Evolutionary conservation across 2,329 filamentous ascomycete species (phyloP).

Genomic region (Fusarium floridanum): DNA sequence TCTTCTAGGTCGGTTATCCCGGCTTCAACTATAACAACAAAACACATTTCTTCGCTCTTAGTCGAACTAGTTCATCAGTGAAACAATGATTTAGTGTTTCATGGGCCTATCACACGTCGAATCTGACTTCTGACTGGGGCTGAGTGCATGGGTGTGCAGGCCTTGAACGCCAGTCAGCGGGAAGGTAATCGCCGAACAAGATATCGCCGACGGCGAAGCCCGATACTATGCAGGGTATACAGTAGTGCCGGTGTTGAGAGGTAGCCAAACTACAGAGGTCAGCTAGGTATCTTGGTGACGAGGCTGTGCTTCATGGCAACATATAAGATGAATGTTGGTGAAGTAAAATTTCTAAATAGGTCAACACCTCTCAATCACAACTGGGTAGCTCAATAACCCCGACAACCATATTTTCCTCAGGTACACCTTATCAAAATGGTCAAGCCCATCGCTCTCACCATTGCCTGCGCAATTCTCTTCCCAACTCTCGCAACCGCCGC

Average conservation of each 20-base stretch:
- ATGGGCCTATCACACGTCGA: neutral
- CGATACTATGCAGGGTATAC: neutral
- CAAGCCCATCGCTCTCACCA: neutral
- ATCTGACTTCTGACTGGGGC: neutral
- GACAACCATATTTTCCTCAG: too few relatives aligned
- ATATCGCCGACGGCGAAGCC: neutral
- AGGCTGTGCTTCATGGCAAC: neutral
- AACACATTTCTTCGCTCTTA: neutral
- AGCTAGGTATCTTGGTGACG: fast-evolving
- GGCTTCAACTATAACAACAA: too few relatives aligned
- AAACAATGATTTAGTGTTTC: neutral
- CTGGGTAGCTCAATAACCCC: neutral
- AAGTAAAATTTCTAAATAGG: too few relatives aligned
- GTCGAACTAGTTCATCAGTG: neutral
- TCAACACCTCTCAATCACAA: neutral
- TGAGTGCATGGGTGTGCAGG: neutral
- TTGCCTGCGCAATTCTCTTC: neutral
- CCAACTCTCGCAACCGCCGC: neutral
- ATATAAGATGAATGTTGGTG: neutral
- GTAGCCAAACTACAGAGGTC: neutral
- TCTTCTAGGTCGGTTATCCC: too few relatives aligned
- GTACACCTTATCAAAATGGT: neutral
- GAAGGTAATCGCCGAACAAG: neutral
- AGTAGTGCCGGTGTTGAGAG: neutral
- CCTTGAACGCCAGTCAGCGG: neutral